phyloP scores from a whole-genome alignment of 805 yeast species.

The Schwanniomyces polymorphus region DNA sequence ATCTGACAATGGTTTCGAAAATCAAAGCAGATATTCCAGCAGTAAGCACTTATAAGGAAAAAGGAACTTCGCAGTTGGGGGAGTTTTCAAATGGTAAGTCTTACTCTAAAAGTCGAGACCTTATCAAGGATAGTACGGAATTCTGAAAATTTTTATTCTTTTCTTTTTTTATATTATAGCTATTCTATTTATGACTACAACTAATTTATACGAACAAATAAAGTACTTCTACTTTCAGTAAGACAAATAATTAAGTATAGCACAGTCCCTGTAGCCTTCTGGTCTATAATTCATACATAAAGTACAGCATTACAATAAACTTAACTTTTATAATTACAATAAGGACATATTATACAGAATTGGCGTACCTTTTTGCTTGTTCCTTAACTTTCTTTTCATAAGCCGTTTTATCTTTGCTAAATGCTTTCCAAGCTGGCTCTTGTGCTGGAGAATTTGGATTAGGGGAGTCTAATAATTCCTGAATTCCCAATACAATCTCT shows the following conservation, averaged over 20 bases:
- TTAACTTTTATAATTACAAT: background rate
- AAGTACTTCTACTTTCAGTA: background rate
- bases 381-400: slow-evolving; percentile 79
- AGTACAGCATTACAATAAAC: background rate
- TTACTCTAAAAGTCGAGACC: slow-evolving; percentile 47
- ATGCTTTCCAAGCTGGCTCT: slow-evolving; percentile 93
- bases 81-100: slow-evolving; percentile 41
- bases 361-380: slow-evolving; percentile 74
- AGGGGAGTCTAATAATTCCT: slow-evolving; percentile 85
- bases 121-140: slow-evolving; percentile 39
- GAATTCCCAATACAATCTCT: slow-evolving; percentile 88
- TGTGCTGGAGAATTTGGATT: slow-evolving; percentile 97
- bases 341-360: slow-evolving; percentile 11
- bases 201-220: background rate
- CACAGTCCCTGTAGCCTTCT: background rate
- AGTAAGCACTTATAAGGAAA: slow-evolving; percentile 93
- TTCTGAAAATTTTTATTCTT: background rate
- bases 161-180: background rate
- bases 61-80: slow-evolving; percentile 75
- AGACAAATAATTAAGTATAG: background rate
- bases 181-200: background rate
- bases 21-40: slow-evolving; percentile 97
- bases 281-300: background rate
- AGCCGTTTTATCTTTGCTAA: slow-evolving; percentile 60
- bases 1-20: slow-evolving; percentile 81